phyloP scores from a whole-genome alignment of 2,329 filamentous ascomycete species.

The Xylaria sp. region DNA sequence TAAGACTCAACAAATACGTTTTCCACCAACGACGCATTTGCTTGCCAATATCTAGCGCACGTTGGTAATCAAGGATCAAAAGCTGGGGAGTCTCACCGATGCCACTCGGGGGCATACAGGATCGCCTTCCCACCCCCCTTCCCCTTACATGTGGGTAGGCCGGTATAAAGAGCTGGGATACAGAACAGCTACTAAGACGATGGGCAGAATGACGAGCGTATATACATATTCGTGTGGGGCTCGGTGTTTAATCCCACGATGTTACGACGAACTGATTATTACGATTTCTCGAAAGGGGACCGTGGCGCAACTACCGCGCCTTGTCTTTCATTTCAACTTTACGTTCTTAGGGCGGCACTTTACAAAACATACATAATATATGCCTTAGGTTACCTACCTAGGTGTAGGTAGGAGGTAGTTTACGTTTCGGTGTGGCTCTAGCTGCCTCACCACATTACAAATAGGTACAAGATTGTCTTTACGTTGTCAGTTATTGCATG shows the following conservation, averaged over 20 bases:
- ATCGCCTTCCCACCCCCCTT: no score
- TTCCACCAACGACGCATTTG: slow-evolving; percentile 12
- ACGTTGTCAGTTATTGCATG: not conserved
- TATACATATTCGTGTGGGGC: slow-evolving; percentile 1
- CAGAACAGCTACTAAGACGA: slow-evolving; percentile 10
- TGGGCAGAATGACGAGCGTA: slow-evolving; percentile 20
- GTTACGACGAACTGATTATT: slow-evolving; percentile 8
- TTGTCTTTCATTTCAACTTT: slow-evolving; percentile 3
- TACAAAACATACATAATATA: not conserved
- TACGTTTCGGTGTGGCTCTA: not conserved
- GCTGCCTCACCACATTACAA: not conserved
- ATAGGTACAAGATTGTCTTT: not conserved
- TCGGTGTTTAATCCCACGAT: slow-evolving; percentile 17
- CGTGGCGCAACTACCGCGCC: not conserved
- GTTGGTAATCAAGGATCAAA: slow-evolving; percentile 21
- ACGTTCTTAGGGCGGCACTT: not conserved
- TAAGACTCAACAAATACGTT: slow-evolving; percentile 15
- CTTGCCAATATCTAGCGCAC: slow-evolving; percentile 26
- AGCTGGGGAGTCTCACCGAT: slow-evolving; percentile 5
- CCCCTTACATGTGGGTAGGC: slow-evolving; percentile 2
- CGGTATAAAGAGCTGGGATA: slow-evolving; percentile 14
- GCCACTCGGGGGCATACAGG: slow-evolving; percentile 5
- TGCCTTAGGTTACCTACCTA: not conserved
- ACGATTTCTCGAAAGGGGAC: not conserved
- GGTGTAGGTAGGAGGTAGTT: no score